Percentiles rank a stretch among this genome's conserved stretches.
phyloP scores from a whole-genome alignment of 2,329 filamentous ascomycete genomes.

The Corniculantispora saksenae region DNA sequence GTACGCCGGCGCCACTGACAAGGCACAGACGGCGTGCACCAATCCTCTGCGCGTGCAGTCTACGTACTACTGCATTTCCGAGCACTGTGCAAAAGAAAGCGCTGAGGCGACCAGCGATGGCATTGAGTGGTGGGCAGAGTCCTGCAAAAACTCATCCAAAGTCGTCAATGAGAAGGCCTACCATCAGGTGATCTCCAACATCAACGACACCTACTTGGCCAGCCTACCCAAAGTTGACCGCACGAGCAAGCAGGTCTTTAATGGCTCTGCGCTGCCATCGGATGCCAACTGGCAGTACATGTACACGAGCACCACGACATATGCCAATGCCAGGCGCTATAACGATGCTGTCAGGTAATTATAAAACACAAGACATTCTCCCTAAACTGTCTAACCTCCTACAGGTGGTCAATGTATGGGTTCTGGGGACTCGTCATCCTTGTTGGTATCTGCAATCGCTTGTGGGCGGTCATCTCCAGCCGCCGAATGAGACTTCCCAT shows the following conservation, averaged over 20 bases:
- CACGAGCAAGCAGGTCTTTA: constrained; percentile 17
- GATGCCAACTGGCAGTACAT: constrained; percentile 20
- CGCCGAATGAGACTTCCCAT: neutral
- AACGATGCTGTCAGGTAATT: constrained; percentile 18
- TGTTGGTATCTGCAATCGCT: constrained; percentile 18
- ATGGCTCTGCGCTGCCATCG: constrained; percentile 18
- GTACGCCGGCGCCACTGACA: constrained; percentile 19
- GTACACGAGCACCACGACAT: constrained; percentile 13
- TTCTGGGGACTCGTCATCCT: constrained; percentile 23
- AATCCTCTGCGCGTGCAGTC: constrained; percentile 24
- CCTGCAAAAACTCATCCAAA: constrained; percentile 25
- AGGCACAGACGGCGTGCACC: constrained; percentile 22
- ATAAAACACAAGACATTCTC: no score
- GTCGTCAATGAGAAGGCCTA: constrained; percentile 21
- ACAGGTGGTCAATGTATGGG: constrained; percentile 22
- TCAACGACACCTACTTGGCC: constrained; percentile 20
- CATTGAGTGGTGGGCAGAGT: constrained; percentile 22
- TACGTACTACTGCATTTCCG: constrained; percentile 23
- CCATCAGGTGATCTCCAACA: constrained; percentile 17
- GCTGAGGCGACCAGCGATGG: constrained; percentile 20
- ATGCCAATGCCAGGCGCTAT: constrained; percentile 17
- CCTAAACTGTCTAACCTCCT: neutral
- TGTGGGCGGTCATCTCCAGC: constrained; percentile 10
- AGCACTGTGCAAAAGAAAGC: constrained; percentile 18
- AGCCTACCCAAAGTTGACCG: constrained; percentile 21